Base-by-base conservation (phyloP, 2,329 filamentous ascomycete species). In the Biscogniauxia marginata region DNA sequence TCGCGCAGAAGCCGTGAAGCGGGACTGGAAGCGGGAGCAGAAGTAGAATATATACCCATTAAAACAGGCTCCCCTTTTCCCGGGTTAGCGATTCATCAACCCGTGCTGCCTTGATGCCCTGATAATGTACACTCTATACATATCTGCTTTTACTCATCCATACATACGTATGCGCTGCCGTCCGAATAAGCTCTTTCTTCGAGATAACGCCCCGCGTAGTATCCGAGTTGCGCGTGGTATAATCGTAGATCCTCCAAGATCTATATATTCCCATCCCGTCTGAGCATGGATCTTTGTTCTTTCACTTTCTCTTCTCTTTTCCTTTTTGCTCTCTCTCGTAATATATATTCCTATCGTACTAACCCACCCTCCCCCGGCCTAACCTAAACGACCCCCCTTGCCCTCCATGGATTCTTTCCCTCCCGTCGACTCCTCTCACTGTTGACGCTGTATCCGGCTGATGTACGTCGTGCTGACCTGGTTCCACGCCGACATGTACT, bases 401-500 rank as follows among this genome's bases (percentile, higher is more conserved):
- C 11, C 11, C 24, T 25, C 11, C 6, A 25, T 25, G 24, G 11
- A 6, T 25, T 6, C 30, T 34, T 3, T 39, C 13, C 9, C 30
- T 39, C 30, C 13, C 30, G 25, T 8, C 25, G 25, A 23, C 4
- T 13, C n/a, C 25, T n/a, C 50, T 49, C 54, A 62, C 22, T 56
- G 76, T 76, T 87, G 86, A 63, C 80, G 79, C 73, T 87, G 84
- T 74, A 85, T 73, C 64, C 84, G 80, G 60, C 74, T 74, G 67
- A 91, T 83, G 72, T 91, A 91, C 44, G 86, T 80, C 49, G 79
- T 74, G 76, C 86, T 89, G 68, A 90, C 86, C 61, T 82, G 77
- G 75, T 92, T 92, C 90, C 90, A 93, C 9, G 88, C 83, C 25
- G 81, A 77, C 80, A 93, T 90, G 79, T 93, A 93, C 75, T 93